Evolutionary conservation across 2,329 filamentous ascomycete genomes (phyloP), one percentile per base, ranked within the genome.

Genomic region (Colletotrichum spinosum): DNA sequence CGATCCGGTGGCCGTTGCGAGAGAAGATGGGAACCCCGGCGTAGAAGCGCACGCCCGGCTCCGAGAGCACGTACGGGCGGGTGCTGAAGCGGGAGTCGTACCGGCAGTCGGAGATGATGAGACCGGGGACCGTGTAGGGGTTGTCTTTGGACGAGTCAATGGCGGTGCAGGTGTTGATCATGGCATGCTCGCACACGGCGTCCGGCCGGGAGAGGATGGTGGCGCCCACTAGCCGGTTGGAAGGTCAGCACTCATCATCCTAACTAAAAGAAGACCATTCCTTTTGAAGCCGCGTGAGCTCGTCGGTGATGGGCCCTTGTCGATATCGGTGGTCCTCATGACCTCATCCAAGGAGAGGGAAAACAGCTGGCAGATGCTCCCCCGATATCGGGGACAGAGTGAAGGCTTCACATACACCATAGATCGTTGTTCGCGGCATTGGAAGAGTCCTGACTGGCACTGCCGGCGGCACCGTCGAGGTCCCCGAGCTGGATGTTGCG

Each of bases 11-110:
- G 41, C 81, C 83, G 6, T 72, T 71, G 0, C 82, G 82, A 3
- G 86, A 88, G 34, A 83, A 82, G 58, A 92, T 85, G 0, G 89
- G 89, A 0, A 90, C 88, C 17, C 75, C 78, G 6, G 77, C 77
- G 51, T 78, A 79, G 66, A 79, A 79, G n/a, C 77, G 73, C 4
- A 78, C 71, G 17, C 71, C 72, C 6, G 72, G 70, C 39, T 75
- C 74, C 13, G 70, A 71, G 1, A 71, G 60, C 1, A 78, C 77
- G 54, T 77, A 78, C 2, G 73, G 67, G 4, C 76, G 73, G 34
- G 61, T 61, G 9, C 72, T 68, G 67, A 78, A 78, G 25, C 76
- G 76, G 4, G 71, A 58, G 49, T 78, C 76, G 38, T 74, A 58
- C 25, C 71, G 69, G 12, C 72, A 74, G 25, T 77, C 76, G 25